A percentile compares a stretch with the other conserved stretches of the same genome.
phyloP scores from a whole-genome alignment of 1,284 basidiomycete genomes.

The Pyrrhoderma lamaoense region DNA sequence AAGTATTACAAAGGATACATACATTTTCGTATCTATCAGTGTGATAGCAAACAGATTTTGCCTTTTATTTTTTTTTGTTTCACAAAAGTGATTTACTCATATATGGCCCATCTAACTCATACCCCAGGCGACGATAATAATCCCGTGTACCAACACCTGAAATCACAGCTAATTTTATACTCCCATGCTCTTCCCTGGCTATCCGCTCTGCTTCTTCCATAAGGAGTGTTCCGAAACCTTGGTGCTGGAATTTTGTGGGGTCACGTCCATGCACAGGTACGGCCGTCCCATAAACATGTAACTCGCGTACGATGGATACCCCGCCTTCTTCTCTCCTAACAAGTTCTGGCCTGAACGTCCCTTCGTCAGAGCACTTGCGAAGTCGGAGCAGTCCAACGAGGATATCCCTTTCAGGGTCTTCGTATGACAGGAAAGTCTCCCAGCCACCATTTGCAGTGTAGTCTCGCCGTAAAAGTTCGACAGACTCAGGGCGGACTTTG shows the following conservation, averaged over 20 bases:
- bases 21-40: background rate
- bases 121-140: slow-evolving; percentile 91
- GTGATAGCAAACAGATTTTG: slow-evolving; percentile 19
- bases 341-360: slow-evolving; percentile 93
- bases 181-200: slow-evolving; percentile 96
- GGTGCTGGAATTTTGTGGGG: slow-evolving; percentile 97
- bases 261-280: slow-evolving; percentile 96
- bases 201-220: slow-evolving; percentile 99
- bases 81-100: slow-evolving; percentile 77
- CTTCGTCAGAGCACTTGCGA: slow-evolving; percentile 92
- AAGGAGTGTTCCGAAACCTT: slow-evolving; percentile 93
- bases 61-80: slow-evolving; percentile 8
- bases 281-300: slow-evolving; percentile 99
- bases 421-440: slow-evolving; percentile 99
- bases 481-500: slow-evolving; percentile 92
- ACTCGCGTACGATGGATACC: slow-evolving; percentile 91
- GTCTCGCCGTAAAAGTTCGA: slow-evolving; percentile 95
- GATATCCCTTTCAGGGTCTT: slow-evolving; percentile 96
- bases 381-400: slow-evolving; percentile 90
- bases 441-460: slow-evolving; percentile 97
- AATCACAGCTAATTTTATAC: slow-evolving; percentile 91
- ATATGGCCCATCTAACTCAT: slow-evolving; percentile 93
- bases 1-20: background rate
- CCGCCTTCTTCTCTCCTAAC: slow-evolving; percentile 69
- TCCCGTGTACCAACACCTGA: slow-evolving; percentile 94